Base-by-base conservation (phyloP, 2,329 filamentous ascomycete species). In the Hirsutella minnesotensis region DNA sequence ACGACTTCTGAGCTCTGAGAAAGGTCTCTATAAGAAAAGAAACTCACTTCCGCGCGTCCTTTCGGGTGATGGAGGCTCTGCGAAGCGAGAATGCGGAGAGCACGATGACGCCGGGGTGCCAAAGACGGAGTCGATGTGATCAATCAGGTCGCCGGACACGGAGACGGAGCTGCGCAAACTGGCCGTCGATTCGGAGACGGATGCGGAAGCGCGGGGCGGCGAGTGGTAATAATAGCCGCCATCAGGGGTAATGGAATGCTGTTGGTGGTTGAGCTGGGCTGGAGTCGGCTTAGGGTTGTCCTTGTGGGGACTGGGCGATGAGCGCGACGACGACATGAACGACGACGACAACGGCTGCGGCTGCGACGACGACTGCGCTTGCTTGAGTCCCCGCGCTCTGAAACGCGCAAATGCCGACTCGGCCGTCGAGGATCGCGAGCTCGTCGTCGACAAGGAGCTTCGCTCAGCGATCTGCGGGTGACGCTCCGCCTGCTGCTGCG, bases 361-460 rank as follows among this genome's bases (percentile, higher is more conserved):
- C 35, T 16, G n/a, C 35, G 35, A 18, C 24, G 24, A 27, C 24
- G 24, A 27, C 31, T 16, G 34, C 34, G n/a, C 15, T 30, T 53
- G 43, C 37, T 49, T 55, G 9, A 50, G 45, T 38, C 57, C 57
- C 40, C 66, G 64, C 21, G 60, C 56, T 30, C 65, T 58, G 40
- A 76, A 65, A 38, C 75, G 63, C 3, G 63, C 62, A 45, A 69
- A 66, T 0, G 61, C 58, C 33, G 65, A 60, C 12, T 64, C 40
- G 40, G 24, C 57, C 22, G 54, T 53, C 0, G 64, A 64, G 0
- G 67, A 70, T 12, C 61, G 54, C 2, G 66, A 68, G 45, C 66
- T 68, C n/a, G 62, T 61, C 8, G 62, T 64, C 2, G 70, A 73
- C 10, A 30, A 18, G 12, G 41, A 41, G 30, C 33, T 35, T 18